A percentile compares a stretch with the other conserved stretches of the same genome.
Evolutionary conservation across 306 rosid genomes (phyloP).

Genomic region (Fragaria nilgerrensis): DNA sequence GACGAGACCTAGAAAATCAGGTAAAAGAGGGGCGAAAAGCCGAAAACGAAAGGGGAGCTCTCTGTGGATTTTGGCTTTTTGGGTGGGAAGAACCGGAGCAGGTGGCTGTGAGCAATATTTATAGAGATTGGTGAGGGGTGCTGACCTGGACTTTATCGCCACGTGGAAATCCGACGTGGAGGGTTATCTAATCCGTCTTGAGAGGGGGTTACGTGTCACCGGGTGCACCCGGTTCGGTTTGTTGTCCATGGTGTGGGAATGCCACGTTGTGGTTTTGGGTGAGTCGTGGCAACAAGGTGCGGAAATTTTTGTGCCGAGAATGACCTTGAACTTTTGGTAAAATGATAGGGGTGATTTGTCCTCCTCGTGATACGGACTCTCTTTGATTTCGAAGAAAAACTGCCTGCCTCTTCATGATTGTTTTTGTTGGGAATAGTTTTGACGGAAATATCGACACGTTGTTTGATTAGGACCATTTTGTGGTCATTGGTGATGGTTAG

Average conservation of each 20-base stretch:
- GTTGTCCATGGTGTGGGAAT: background rate
- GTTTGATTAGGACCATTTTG: background rate
- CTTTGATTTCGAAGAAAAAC: slow-evolving; percentile 7
- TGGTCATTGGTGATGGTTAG: slow-evolving; percentile 1
- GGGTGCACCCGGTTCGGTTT: slow-evolving; percentile 17
- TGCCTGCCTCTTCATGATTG: slow-evolving; percentile 14
- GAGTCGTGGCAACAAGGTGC: background rate
- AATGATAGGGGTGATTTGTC: background rate
- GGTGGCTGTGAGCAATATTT: slow-evolving; percentile 23
- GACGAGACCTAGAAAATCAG: background rate
- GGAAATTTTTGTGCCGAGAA: slow-evolving; percentile 3
- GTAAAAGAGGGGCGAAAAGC: background rate
- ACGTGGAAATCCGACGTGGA: slow-evolving; percentile 45
- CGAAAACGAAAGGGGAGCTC: background rate
- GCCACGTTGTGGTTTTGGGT: slow-evolving; percentile 32
- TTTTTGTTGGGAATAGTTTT: slow-evolving; percentile 1
- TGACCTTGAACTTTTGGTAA: background rate
- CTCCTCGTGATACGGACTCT: slow-evolving; percentile 24
- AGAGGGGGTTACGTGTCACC: slow-evolving; percentile 21
- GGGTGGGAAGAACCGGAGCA: background rate
- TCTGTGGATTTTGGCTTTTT: slow-evolving; percentile 24
- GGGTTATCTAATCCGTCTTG: background rate
- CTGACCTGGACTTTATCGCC: slow-evolving; percentile 32
- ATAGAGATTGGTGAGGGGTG: slow-evolving; percentile 7
- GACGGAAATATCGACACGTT: slow-evolving; percentile 22